Base-by-base conservation (phyloP, 202 grass and related monocot genomes). In the Zizania palustris region DNA sequence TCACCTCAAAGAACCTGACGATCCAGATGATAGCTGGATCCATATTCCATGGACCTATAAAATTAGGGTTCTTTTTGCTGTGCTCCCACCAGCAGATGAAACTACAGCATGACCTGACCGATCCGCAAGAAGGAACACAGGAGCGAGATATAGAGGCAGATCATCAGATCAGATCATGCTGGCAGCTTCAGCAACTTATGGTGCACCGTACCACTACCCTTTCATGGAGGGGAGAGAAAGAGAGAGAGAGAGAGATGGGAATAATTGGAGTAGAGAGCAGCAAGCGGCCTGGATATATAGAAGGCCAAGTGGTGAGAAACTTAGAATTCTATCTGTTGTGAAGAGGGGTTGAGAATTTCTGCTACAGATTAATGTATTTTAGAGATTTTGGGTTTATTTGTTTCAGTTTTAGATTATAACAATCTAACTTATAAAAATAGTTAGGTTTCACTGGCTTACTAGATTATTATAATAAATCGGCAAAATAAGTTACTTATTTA, bases 121-220 rank as follows among this genome's bases (percentile, higher is more conserved):
- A 35, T 18, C 49, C 14, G 16, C 28, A 28, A 28, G 28, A 10
- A 36, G 39, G 38, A 49, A 22, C 9, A 60, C 16, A 49, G 35
- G 19, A 40, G 16, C 40, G 18, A 28, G 28, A 38, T 13, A 43
- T 13, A 43, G 57, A n/a, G 46, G 45, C 39, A 33, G 40, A 73
- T 48, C 39, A 67, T 60, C 53, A 40, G 4, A 65, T 73, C 82
- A 90, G 91, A 93, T 93, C 91, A 93, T 85, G 91, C 91, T 93
- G 91, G 91, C 91, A 93, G 87, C 91, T 93, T 93, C 91, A 93
- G 62, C 91, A 70, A 60, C 87, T 93, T 58, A 62, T 71, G 87
- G 82, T 75, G 87, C 91, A 93, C 91, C 81, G 87, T 87, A 93
- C 91, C 81, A 38, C 58, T 59, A 5, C 63, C 55, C 55, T 14